phyloP scores from a whole-genome alignment of 73 alveolate genomes.

The Symbiodinium pilosum region DNA sequence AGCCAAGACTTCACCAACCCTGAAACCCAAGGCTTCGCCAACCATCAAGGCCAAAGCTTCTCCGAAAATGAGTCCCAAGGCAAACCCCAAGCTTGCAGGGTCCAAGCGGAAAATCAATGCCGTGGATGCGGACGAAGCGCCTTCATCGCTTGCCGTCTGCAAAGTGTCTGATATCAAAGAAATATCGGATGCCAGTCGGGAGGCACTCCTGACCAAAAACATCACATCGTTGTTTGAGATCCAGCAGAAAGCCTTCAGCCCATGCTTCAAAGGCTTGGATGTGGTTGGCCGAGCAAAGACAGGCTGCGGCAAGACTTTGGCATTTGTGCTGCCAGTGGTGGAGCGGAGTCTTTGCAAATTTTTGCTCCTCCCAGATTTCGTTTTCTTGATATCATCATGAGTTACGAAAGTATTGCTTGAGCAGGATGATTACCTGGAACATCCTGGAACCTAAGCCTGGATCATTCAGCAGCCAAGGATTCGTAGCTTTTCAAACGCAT shows the following conservation, averaged over 20 bases:
- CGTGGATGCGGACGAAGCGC: not conserved
- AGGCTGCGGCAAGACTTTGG: slow-evolving; percentile 99
- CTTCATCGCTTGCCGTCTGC: slow-evolving; percentile 48
- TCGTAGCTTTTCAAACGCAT: not conserved
- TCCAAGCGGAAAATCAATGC: slow-evolving; percentile 16
- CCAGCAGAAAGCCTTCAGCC: slow-evolving; percentile 97
- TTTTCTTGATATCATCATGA: too few relatives aligned
- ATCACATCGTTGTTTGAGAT: slow-evolving; percentile 95
- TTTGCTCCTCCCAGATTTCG: too few relatives aligned
- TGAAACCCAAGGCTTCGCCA: slow-evolving; percentile 50
- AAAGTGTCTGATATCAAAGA: slow-evolving; percentile 83
- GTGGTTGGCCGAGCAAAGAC: slow-evolving; percentile 98
- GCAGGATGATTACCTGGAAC: not conserved
- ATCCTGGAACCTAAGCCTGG: slow-evolving; percentile 59
- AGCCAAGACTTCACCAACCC: slow-evolving; percentile 47
- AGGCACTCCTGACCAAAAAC: slow-evolving; percentile 60
- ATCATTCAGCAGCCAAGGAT: too few relatives aligned
- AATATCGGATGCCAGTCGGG: slow-evolving; percentile 65
- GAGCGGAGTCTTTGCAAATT: slow-evolving; percentile 96
- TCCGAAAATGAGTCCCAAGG: not conserved
- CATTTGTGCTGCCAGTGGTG: slow-evolving; percentile 98
- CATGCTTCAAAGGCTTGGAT: slow-evolving; percentile 97
- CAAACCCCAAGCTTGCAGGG: not conserved
- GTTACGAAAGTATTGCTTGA: not conserved
- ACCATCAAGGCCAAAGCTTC: slow-evolving; percentile 5